Conservation (phyloP, 2,329 filamentous ascomycete species). For the Aureobasidium sp. region DNA sequence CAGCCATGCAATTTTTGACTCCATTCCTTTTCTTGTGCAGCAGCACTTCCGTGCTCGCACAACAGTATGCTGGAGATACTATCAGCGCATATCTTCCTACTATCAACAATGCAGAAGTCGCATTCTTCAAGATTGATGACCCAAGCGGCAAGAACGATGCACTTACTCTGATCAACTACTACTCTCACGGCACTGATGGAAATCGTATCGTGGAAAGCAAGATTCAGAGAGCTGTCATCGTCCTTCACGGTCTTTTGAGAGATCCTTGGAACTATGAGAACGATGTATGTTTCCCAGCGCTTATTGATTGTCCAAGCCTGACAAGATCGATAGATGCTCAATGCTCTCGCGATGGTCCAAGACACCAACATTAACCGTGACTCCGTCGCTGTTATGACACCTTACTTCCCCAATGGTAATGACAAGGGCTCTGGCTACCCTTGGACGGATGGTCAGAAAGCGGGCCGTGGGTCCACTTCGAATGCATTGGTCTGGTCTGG, state of each 20-base stretch:
- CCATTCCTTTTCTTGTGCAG: neutral
- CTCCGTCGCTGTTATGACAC: slow-evolving; percentile 26
- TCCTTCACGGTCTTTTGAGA: slow-evolving; percentile 29
- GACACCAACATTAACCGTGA: slow-evolving; percentile 24
- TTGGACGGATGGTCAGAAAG: slow-evolving; percentile 21
- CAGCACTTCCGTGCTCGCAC: slow-evolving; percentile 15
- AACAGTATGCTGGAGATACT: slow-evolving; percentile 27
- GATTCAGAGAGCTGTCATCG: slow-evolving; percentile 27
- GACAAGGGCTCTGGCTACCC: slow-evolving; percentile 29
- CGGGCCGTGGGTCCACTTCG: slow-evolving; percentile 25
- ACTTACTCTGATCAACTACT: slow-evolving; percentile 31
- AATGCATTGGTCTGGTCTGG: slow-evolving; percentile 29
- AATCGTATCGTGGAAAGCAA: slow-evolving; percentile 22
- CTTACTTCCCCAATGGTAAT: slow-evolving; percentile 29
- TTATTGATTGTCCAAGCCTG: neutral
- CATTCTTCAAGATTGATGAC: slow-evolving; percentile 28
- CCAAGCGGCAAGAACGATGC: slow-evolving; percentile 21
- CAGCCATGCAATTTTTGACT: neutral
- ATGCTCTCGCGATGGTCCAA: slow-evolving; percentile 24
- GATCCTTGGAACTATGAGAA: slow-evolving; percentile 29
- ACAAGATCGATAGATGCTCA: slow-evolving; percentile 20
- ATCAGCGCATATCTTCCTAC: slow-evolving; percentile 24
- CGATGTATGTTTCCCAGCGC: slow-evolving; percentile 1
- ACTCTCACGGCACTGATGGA: slow-evolving; percentile 23
- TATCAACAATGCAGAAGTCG: slow-evolving; percentile 26